A percentile compares a stretch with the other conserved stretches of the same genome.
Conservation (phyloP, 306 rosid species). For the Citrullus colocynthis region DNA sequence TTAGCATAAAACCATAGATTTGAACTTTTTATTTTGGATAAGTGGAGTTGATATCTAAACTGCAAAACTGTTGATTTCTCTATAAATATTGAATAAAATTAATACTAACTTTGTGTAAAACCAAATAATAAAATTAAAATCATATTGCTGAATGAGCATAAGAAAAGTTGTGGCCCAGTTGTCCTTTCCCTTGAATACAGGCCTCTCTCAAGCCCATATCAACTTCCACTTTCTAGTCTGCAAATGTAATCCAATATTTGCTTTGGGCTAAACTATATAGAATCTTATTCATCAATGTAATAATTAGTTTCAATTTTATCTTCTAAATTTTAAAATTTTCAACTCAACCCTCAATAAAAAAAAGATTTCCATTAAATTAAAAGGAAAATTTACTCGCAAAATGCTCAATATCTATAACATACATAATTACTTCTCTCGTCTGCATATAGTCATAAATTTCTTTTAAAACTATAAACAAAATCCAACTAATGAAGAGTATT, state of each 20-base stretch:
- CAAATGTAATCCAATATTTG: not conserved
- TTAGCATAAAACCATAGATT: too few relatives aligned
- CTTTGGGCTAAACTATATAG: not conserved
- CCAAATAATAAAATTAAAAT: too few relatives aligned
- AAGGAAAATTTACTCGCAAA: not conserved
- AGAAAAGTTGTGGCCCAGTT: not conserved
- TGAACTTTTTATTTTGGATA: too few relatives aligned
- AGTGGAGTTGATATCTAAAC: too few relatives aligned
- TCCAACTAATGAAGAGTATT: not conserved
- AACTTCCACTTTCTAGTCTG: too few relatives aligned
- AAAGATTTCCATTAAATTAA: too few relatives aligned
- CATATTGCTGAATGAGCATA: not conserved
- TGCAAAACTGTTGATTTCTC: too few relatives aligned
- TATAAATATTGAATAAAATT: too few relatives aligned
- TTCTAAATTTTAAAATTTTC: too few relatives aligned
- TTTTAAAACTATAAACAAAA: not conserved
- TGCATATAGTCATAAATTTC: not conserved
- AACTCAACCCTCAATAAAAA: too few relatives aligned
- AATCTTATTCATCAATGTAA: not conserved
- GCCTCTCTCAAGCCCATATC: not conserved
- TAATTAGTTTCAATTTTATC: too few relatives aligned
- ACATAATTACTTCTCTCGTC: not conserved
- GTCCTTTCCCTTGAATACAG: not conserved
- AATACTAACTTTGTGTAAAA: too few relatives aligned
- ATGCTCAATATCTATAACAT: not conserved